These are phyloP conservation scores for Rhinocladiella mackenziei DNA, from an alignment of 2,329 filamentous ascomycete genomes.

Conservation along the genomic window DNA sequence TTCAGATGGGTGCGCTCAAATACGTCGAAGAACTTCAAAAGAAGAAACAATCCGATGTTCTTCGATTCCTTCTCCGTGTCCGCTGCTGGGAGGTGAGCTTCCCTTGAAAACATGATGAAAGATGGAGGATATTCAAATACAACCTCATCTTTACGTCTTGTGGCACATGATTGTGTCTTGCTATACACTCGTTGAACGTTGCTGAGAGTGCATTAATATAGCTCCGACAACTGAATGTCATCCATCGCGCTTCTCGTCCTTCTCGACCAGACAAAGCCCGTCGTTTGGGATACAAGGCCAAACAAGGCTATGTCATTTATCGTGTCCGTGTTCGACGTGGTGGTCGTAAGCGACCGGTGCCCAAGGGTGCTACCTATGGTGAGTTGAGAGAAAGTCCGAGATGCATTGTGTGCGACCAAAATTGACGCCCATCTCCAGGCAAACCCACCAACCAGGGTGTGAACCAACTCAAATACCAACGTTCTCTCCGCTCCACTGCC, in stretches of 20 bases:
- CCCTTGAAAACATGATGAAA: conserved; percentile 31
- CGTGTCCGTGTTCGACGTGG: conserved; percentile 96
- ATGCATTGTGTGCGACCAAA: too few relatives aligned
- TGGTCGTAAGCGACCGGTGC: conserved; percentile 94
- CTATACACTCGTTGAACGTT: conserved; percentile 99
- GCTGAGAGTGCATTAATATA: conserved; percentile 99
- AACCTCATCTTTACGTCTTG: conserved; percentile 35
- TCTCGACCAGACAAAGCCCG: conserved; percentile 99
- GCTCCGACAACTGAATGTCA: conserved; percentile 99
- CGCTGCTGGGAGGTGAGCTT: conserved; percentile 93
- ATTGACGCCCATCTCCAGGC: conserved; percentile 55
- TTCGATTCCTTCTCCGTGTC: conserved; percentile 99
- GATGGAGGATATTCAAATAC: neutral
- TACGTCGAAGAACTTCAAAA: conserved; percentile 99
- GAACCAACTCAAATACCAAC: conserved; percentile 99
- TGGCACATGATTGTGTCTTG: conserved; percentile 52
- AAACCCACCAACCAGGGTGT: conserved; percentile 99
- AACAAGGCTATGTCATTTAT: conserved; percentile 99
- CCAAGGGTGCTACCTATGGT: conserved; percentile 99
- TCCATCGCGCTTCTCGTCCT: conserved; percentile 97
- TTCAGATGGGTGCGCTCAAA: conserved; percentile 97
- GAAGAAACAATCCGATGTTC: conserved; percentile 99
- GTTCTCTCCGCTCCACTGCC: conserved; percentile 93
- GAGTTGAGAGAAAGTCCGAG: conserved; percentile 45
- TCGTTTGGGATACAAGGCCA: conserved; percentile 99